Base-by-base conservation (phyloP, 768 basidiomycete genomes). In the Trametes maxima region DNA sequence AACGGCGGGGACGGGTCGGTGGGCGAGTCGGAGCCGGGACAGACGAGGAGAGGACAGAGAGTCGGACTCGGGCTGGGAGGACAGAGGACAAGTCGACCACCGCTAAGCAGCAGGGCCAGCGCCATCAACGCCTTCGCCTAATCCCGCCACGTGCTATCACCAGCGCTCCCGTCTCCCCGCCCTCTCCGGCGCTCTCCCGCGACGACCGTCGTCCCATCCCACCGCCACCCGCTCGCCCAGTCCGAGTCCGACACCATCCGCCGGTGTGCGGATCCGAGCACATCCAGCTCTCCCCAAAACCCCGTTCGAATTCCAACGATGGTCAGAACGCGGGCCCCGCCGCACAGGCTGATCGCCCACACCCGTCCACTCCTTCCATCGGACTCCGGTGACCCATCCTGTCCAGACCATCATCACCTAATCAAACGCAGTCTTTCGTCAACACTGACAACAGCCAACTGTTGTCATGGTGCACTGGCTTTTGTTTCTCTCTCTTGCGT, bases 381-480 rank as follows among this genome's bases (percentile, higher is more conserved):
- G 19, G 7, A 33, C 54, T 28, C 39, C 39, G 45, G n/a, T 45
- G 43, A 55, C 45, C 44, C 28, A 45, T 19, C n/a, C 54, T 45
- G 54, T 46, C 33, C 43, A 7, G 43, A 36, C 19, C 54, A 48
- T 36, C 57, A 59, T 52, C 57, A 45, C 19, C 49, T 19, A 40
- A 48, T 43, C 43, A 52, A 35, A 36, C 54, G 24, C 48, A 50
- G 11, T 16, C 25, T 14, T 24, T 24, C 48, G 37, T 17, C 5
- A 1, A 19, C 7, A 6, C 22, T 42, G 37, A 12, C 5, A 1
- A 19, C 7, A 6, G 33, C 28, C 60, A 56, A 37, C 60, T 45
- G 60, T 62, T 44, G 60, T 56, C 54, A 62, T 62, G 60, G 54
- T 39, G 43, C 17, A n/a, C 10, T 36, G 40, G 28, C 19, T 39